A percentile compares a stretch with the other conserved stretches of the same genome.
Conservation (phyloP, 2,329 filamentous ascomycete genomes). For the Colletotrichum cordylinicola region DNA sequence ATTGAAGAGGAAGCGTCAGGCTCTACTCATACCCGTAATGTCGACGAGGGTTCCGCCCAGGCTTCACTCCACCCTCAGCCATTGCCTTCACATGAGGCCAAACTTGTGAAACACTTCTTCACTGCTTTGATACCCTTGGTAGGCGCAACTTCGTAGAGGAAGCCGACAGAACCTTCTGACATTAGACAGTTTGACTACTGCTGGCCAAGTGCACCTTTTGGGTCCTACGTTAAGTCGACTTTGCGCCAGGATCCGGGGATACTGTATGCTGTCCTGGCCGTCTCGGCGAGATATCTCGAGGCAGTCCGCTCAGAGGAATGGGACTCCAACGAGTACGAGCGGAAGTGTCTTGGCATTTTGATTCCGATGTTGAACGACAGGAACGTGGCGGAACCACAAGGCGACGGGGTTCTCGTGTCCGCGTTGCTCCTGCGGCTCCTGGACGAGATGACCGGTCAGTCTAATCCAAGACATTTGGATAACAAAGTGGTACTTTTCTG, state of each 20-base stretch:
- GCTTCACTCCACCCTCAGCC: fast-evolving
- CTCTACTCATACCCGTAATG: background rate
- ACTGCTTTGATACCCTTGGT: background rate
- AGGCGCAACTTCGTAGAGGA: background rate
- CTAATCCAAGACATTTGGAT: background rate
- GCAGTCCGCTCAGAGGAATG: background rate
- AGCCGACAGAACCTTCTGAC: background rate
- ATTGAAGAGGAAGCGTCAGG: fast-evolving
- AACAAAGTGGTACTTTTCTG: too few species aligned
- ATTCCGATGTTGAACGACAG: background rate
- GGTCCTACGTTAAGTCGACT: background rate
- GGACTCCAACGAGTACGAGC: background rate
- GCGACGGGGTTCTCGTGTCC: background rate
- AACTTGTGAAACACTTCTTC: background rate
- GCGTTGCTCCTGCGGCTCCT: background rate
- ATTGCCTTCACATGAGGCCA: background rate
- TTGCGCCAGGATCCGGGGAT: background rate
- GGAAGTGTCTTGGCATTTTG: background rate
- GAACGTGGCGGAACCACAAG: background rate
- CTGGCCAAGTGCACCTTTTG: background rate
- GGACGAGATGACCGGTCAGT: background rate
- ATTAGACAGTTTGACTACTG: background rate
- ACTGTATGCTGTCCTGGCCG: background rate
- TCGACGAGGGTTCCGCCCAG: fast-evolving
- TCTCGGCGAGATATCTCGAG: background rate